Base-by-base conservation (phyloP, 306 rosid genomes). In the Fragaria iinumae region DNA sequence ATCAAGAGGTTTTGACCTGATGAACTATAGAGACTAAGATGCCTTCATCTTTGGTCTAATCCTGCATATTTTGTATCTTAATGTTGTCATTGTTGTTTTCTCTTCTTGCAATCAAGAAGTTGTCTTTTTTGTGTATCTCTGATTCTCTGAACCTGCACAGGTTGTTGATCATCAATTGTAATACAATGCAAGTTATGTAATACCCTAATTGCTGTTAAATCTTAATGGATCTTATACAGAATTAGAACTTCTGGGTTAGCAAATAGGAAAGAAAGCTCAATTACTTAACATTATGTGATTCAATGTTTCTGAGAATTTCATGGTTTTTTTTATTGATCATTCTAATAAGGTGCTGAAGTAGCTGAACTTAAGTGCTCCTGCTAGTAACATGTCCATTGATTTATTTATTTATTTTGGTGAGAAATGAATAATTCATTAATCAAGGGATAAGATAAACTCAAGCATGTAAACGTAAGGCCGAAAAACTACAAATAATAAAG, bases 1-100 rank as follows among this genome's bases (percentile, higher is more conserved):
- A 67, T 76, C 93, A 82, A 73, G 96, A 85, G 80, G 89, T 83
- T 77, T 84, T 87, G 65, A 84, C 91, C 32, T 80, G 83, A 85
- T 76, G 64, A 82, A 66, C 43, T 27, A 75, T 65, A 67, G 73
- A 70, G 67, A 64, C 73, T 20, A n/a, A 75, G 81, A n/a, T 74
- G 66, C 39, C 55, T 16, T 56, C 18, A 29, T 71, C 78, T 59
- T 39, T 44, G 79, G 84, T 72, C 64, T 49, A 79, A 77, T 71
- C 43, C 76, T 74, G 73, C 73, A 76, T 13, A 20, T 70, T 52
- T 77, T 79, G 18, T 48, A 43, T 75, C 50, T 49, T n/a, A 32
- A 43, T 17, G 7, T 81, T 17, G 41, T 71, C 63, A 71, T 21
- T 66, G 63, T 29, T 75, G 43, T 68, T 53, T 8, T 66, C 69